Conservation (phyloP, 805 yeast genomes). For the Saccharomycopsis babjevae region DNA sequence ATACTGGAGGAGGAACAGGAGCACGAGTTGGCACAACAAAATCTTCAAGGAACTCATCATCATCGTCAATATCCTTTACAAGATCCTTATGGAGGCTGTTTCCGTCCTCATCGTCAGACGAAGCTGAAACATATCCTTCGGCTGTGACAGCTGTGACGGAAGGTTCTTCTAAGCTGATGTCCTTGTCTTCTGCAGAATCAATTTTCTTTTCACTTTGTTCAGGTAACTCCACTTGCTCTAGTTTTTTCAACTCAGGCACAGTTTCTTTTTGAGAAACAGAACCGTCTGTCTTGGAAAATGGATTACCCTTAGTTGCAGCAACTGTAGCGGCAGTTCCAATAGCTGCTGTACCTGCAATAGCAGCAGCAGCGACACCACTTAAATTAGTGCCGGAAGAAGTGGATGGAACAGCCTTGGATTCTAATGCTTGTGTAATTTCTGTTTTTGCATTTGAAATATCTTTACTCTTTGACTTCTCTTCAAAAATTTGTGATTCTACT, state of each 20-base stretch:
- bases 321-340: neutral
- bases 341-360: slow-evolving; percentile 20
- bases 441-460: neutral
- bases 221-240: neutral
- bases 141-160: slow-evolving; percentile 38
- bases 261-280: neutral
- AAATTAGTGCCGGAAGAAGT: slow-evolving; percentile 26
- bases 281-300: neutral
- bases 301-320: neutral
- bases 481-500: neutral
- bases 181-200: neutral
- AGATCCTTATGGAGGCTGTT: slow-evolving; percentile 42
- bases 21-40: neutral
- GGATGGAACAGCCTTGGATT: slow-evolving; percentile 17
- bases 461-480: slow-evolving; percentile 3
- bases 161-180: neutral
- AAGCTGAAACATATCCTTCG: slow-evolving; percentile 38
- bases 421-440: slow-evolving; percentile 12
- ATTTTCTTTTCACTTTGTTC: neutral
- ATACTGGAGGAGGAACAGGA: neutral
- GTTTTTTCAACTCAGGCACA: neutral
- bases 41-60: slow-evolving; percentile 2
- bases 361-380: slow-evolving; percentile 22
- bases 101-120: slow-evolving; percentile 28
- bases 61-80: slow-evolving; percentile 22